Evolutionary conservation across 2,329 filamentous ascomycete species (phyloP).

Genomic region (Rhynchosporium secalis): DNA sequence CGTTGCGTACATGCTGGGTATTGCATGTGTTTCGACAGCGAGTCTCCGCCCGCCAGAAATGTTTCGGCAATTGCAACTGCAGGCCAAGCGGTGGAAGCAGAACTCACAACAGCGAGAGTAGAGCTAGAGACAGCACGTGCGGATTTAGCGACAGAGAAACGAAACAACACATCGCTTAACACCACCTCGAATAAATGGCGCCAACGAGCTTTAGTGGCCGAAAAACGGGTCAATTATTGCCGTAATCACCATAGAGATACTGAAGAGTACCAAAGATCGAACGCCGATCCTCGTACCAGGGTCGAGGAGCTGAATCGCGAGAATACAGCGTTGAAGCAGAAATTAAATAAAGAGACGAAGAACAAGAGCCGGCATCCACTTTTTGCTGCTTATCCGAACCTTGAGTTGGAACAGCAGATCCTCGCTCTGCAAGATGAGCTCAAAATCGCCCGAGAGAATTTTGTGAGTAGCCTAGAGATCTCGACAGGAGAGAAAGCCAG

Average conservation of each 20-base stretch:
- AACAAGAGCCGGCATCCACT: background rate
- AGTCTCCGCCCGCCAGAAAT: background rate
- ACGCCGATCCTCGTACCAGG: background rate
- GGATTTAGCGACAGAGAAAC: background rate
- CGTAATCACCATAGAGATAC: background rate
- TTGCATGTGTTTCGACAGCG: background rate
- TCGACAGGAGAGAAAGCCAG: too few relatives aligned
- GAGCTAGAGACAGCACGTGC: background rate
- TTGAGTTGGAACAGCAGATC: background rate
- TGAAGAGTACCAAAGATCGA: background rate
- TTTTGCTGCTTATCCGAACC: background rate
- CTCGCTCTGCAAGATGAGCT: background rate
- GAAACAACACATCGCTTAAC: background rate
- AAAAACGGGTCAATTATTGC: background rate
- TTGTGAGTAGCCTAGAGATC: too few relatives aligned
- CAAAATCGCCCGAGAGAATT: background rate
- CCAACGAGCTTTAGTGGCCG: background rate
- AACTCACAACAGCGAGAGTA: background rate
- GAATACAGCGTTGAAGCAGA: background rate
- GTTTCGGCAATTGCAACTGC: too few relatives aligned
- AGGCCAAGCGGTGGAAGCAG: background rate
- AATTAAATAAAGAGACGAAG: background rate
- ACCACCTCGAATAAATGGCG: background rate
- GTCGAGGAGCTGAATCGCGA: background rate
- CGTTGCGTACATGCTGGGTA: background rate